These are phyloP conservation scores for Lentinula novae-zelandiae DNA, from an alignment of 1,284 basidiomycete species.

Conservation along the genomic window DNA sequence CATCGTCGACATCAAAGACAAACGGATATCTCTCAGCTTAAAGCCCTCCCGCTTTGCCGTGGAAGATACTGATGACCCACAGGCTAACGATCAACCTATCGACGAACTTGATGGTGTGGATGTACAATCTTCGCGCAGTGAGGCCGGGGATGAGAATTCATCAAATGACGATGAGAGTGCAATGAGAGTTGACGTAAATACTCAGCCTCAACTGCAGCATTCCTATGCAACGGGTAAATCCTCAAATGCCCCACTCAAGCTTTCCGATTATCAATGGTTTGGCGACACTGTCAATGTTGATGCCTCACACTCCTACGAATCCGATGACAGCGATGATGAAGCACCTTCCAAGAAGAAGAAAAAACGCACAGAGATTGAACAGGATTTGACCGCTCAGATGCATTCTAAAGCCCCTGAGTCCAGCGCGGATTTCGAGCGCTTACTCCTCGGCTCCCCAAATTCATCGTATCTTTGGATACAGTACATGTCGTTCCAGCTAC, in stretches of 20 bases:
- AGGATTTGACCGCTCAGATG: constrained; percentile 84
- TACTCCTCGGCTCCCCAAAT: constrained; percentile 93
- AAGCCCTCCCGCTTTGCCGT: constrained; percentile 85
- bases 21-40: constrained; percentile 82
- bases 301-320: constrained; percentile 31
- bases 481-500: constrained; percentile 98
- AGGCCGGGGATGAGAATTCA: constrained; percentile 20
- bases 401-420: constrained; percentile 86
- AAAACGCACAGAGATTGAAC: constrained; percentile 68
- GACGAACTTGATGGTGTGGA: constrained; percentile 19
- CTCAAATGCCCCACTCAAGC: constrained; percentile 37
- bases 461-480: constrained; percentile 99
- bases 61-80: constrained; percentile 33
- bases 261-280: constrained; percentile 71
- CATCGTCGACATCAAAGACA: constrained; percentile 77
- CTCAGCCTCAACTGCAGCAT: constrained; percentile 25
- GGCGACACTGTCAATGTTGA: constrained; percentile 31
- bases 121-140: constrained; percentile 20
- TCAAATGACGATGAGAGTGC: constrained; percentile 25
- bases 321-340: constrained; percentile 47
- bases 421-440: constrained; percentile 90
- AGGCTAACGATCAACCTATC: constrained; percentile 28
- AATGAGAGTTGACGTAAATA: constrained; percentile 41
- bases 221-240: constrained; percentile 15
- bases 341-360: constrained; percentile 55